Base-by-base conservation (phyloP, 495 filamentous ascomycete species). In the Barbatosphaeria neglecta region DNA sequence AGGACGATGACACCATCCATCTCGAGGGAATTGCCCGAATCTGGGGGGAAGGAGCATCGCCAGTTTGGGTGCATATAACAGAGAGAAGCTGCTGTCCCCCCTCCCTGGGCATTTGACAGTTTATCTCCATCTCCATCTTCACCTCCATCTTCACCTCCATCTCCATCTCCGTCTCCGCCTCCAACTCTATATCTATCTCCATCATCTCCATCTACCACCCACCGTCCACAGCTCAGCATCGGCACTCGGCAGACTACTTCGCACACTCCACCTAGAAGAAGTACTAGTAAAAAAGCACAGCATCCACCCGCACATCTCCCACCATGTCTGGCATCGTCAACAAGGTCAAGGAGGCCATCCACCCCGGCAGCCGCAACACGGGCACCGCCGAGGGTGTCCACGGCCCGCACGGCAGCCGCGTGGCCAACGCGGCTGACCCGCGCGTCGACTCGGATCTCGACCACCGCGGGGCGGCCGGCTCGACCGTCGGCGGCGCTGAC, bases 311-410 rank as follows among this genome's bases (percentile, higher is more conserved):
- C 27, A 31, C 27, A 31, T 10, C 31, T 28, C 7, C 52, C 68
- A 80, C 53, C 55, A 86, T 86, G 82, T 83, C 80, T 20, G 61
- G 68, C 49, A 62, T 87, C 50, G 60, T 85, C 54, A 74, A 87
- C 70, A 88, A 87, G 56, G 72, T 85, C 64, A 87, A 86, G 67
- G 77, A 86, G 28, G 80, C 74, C 56, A 50, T 88, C 47, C 66
- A 73, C 45, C 54, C 64, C 45, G 64, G 75, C 61, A 58, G 68
- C 43, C 58, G 54, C 40, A 56, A 53, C 38, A 42, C 49, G 8
- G 50, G 54, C 18, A 55, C 56, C 17, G 57, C 67, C 23, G 66
- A 69, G 51, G 66, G 69, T 17, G 62, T 64, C 19, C 60, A 66
- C 46, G 73, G 66, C 25, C 49, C 57, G 7, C 63, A 59, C 55